Base-by-base conservation (phyloP, 768 basidiomycete species). In the Hericium alpestre region DNA sequence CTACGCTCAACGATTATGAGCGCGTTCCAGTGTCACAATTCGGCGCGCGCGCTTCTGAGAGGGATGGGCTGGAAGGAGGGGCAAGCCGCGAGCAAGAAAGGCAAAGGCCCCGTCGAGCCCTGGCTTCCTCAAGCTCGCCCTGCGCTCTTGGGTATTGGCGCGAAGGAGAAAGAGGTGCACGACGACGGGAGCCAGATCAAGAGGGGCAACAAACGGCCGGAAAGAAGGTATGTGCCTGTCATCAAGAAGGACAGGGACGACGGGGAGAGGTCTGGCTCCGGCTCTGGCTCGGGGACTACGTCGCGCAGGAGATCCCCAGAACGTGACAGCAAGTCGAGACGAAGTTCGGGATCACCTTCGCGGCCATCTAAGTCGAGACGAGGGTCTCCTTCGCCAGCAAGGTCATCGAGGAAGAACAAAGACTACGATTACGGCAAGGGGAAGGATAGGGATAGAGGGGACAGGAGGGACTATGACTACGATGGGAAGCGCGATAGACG, bases 11-110 rank as follows among this genome's bases (percentile, higher is more conserved):
- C 0, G 95, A 94, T 69, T 99, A 98, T 66, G 81, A 82, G 38
- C 86, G 92, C 18, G 82, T 97, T 0, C 96, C 96, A 0, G 85
- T 99, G 15, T 85, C 87, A 5, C 87, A 90, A 56, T 99, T 98
- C 62, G 95, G 96, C 6, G 84, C 88, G n/a, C 4, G 96, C 96
- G 7, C 79, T 98, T 63, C 76, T 96, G 4, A 80, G 93, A 48
- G 95, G 95, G 0, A 98, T 98, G 96, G 94, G 94, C 2, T 97
- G 93, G 93, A 89, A 89, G 59, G 84, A 88, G 38, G 87, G 89
- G 0, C 79, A 79, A 3, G 82, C 85, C 4, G 90, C 89, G 2
- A 77, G 83, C 22, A 46, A 50, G 47, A 76, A 80, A 47, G 83
- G 62, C 56, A 70, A 70, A 53, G 87, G 83, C 2, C 67, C 83